Percentiles rank a stretch among this genome's conserved stretches.
Evolutionary conservation across 192 early-diverging fungal genomes (phyloP).

Genomic region (Fimicolochytrium jonesii): DNA sequence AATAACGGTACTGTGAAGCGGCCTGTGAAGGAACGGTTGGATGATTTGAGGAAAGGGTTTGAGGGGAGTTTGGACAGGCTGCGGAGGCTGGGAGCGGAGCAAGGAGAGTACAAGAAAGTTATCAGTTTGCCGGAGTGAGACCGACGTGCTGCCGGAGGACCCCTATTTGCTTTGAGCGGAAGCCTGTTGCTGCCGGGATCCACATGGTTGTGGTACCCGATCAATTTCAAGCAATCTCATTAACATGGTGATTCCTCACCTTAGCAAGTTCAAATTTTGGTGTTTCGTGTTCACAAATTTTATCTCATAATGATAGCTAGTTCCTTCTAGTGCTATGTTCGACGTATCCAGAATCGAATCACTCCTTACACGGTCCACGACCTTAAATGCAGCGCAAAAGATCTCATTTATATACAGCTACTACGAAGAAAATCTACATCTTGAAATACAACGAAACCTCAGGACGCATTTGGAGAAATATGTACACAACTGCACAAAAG

Average conservation of each 20-base stretch:
- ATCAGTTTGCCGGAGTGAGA: constrained; percentile 33
- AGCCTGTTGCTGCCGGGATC: not conserved
- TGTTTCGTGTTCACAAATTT: too few species aligned
- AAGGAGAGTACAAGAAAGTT: constrained; percentile 30
- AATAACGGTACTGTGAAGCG: not conserved
- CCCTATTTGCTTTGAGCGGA: not conserved
- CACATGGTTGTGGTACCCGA: not conserved
- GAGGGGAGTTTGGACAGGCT: constrained; percentile 24
- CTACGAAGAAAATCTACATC: too few species aligned
- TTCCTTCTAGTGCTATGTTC: too few species aligned
- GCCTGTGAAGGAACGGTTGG: constrained; percentile 19
- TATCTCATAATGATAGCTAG: too few species aligned
- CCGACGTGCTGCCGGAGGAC: not conserved
- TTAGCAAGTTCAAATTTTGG: too few species aligned
- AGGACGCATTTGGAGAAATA: too few species aligned
- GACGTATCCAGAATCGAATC: too few species aligned
- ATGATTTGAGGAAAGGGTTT: constrained; percentile 28
- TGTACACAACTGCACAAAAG: too few species aligned
- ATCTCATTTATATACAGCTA: too few species aligned
- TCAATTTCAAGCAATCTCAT: not conserved
- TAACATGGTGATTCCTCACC: not conserved
- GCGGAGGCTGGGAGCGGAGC: constrained; percentile 23
- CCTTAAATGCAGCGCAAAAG: too few species aligned
- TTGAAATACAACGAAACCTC: too few species aligned
- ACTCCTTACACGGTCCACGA: too few species aligned